Percentiles rank a stretch among this genome's conserved stretches.
Conservation (phyloP, 2,329 filamentous ascomycete species). For the Rutstroemia sp. region DNA sequence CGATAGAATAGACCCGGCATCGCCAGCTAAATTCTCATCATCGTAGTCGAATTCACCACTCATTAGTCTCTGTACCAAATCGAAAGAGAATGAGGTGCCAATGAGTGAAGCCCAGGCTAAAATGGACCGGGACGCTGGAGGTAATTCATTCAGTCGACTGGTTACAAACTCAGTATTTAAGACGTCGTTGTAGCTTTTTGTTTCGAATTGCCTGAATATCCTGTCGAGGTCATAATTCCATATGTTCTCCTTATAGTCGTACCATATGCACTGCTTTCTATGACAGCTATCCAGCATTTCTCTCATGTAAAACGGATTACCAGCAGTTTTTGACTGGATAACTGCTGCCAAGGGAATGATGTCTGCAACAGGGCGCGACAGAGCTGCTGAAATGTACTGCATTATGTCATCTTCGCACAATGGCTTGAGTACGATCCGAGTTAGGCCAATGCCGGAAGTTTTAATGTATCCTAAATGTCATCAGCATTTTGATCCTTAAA, state of each 20-base stretch:
- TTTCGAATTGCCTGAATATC: conserved; percentile 78
- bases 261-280: conserved; percentile 82
- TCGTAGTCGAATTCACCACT: conserved; percentile 62
- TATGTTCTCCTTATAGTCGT: conserved; percentile 72
- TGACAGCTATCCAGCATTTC: conserved; percentile 87
- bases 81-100: conserved; percentile 78
- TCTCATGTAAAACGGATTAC: conserved; percentile 81
- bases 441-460: conserved; percentile 49
- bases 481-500: conserved; percentile 18
- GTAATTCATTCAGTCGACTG: conserved; percentile 68
- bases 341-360: conserved; percentile 73
- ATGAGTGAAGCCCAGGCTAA: conserved; percentile 81
- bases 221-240: conserved; percentile 85
- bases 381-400: conserved; percentile 73
- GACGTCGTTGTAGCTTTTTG: conserved; percentile 69
- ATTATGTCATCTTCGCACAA: conserved; percentile 74
- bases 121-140: conserved; percentile 65
- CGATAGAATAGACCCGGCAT: conserved; percentile 34
- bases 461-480: conserved; percentile 23
- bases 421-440: conserved; percentile 63
- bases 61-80: conserved; percentile 68
- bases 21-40: conserved; percentile 28
- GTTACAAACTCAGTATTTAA: conserved; percentile 79
- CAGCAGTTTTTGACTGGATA: conserved; percentile 66
- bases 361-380: conserved; percentile 66